These are phyloP conservation scores for Coemansia sp. DNA, from an alignment of 192 early-diverging fungal species.

Conservation along the genomic window DNA sequence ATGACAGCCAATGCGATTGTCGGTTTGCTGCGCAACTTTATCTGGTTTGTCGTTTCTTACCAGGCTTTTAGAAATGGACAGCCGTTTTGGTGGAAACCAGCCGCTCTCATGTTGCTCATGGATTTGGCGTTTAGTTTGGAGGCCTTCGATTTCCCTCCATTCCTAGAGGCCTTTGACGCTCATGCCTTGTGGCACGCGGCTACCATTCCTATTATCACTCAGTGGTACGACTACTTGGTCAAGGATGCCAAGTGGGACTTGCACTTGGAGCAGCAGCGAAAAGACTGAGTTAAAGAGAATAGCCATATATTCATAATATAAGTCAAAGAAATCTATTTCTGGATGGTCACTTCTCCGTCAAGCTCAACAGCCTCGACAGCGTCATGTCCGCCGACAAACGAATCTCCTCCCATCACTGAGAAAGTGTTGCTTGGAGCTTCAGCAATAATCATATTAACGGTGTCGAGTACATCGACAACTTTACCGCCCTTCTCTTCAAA, in stretches of 20 bases:
- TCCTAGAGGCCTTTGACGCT: slow-evolving; percentile 82
- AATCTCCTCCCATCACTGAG: no score
- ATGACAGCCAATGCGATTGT: slow-evolving; percentile 81
- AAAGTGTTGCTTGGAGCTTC: neutral
- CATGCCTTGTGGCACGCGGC: slow-evolving; percentile 95
- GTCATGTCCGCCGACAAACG: no score
- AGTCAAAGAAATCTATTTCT: neutral
- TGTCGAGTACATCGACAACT: neutral
- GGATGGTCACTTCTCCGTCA: no score
- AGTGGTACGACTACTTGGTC: slow-evolving; percentile 84
- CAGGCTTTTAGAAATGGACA: slow-evolving; percentile 59
- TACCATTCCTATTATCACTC: slow-evolving; percentile 76
- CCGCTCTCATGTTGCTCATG: slow-evolving; percentile 61
- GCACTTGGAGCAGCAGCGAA: slow-evolving; percentile 33
- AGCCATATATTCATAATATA: neutral
- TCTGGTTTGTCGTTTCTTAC: slow-evolving; percentile 77
- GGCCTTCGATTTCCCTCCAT: slow-evolving; percentile 93
- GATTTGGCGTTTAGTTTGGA: slow-evolving; percentile 82
- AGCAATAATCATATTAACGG: neutral
- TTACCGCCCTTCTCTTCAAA: neutral
- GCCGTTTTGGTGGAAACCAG: slow-evolving; percentile 68
- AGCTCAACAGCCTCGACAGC: no score
- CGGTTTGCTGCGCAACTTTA: slow-evolving; percentile 68
- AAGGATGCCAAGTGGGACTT: slow-evolving; percentile 74
- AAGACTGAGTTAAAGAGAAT: slow-evolving; percentile 1